Evolutionary conservation across 139 green algal genomes (phyloP), one percentile per base, ranked within the genome.

Genomic region (Chlorella ohadii): DNA sequence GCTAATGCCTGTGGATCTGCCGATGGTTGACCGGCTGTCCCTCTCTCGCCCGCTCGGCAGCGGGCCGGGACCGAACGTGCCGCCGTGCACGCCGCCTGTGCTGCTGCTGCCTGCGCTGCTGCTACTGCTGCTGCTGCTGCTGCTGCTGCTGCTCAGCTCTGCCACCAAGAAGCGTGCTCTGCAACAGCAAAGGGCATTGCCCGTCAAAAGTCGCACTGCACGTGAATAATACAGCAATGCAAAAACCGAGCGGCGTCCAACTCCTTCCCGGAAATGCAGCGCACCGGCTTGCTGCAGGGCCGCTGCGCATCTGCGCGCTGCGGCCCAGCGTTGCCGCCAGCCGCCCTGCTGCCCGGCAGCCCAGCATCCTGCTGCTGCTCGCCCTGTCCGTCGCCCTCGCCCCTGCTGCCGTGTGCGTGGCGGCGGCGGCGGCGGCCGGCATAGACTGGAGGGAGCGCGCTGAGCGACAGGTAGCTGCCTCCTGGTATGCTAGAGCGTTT

Each of bases 381-480:
- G 23, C 59, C 41, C 41, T 61, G 41, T 6, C 16, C 27, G 2
- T 25, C 3, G 33, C 31, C 31, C 65, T 28, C 13, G 31, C 27
- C 27, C 34, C 34, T 79, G 11, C 44, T 78, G 47, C 44, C 25
- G 9, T 28, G 51, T 27, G 31, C 73, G 31, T 34, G 33, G 34
- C 15, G 89, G 87, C 0, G 86, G 88, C 38, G 88, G 83, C 23
- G 86, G 73, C 28, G 68, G 68, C 36, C 25, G 36, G 7, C 68
- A 75, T 75, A 55, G 68, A 47, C 68, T 7, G 36, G 17, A 25
- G 16, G 38, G 23, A n/a, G 20, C 22, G 12, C 27, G 0, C 34
- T n/a, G 15, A 31, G 7, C 44, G n/a, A n/a, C n/a, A n/a, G n/a
- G n/a, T n/a, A n/a, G n/a, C n/a, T n/a, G n/a, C n/a, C n/a, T n/a